These are phyloP conservation scores for Calonectria pseudoturangicola DNA, from an alignment of 2,329 filamentous ascomycete species.

Conservation along the genomic window DNA sequence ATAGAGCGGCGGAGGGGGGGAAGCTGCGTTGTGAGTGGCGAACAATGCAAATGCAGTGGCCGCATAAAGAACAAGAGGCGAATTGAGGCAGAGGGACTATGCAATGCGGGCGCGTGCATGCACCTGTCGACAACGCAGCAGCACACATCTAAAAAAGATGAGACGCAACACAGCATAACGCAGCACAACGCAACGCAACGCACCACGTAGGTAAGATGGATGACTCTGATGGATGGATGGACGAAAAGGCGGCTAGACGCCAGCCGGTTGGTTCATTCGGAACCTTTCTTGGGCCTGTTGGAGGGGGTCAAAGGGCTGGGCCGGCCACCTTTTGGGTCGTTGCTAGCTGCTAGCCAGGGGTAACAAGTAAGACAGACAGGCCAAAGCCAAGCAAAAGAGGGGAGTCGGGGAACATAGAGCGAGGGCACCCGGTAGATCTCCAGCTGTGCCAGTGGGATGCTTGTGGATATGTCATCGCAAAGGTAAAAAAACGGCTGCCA, in stretches of 20 bases:
- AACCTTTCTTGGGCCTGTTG: conserved; percentile 8
- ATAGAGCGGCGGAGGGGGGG: not conserved
- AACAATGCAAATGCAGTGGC: conserved; percentile 17
- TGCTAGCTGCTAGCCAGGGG: conserved; percentile 28
- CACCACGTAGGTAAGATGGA: conserved; percentile 9
- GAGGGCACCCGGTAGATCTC: conserved; percentile 27
- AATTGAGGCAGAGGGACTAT: conserved; percentile 3
- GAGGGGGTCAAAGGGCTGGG: conserved; percentile 22
- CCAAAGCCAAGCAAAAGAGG: conserved; percentile 23
- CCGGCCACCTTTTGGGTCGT: conserved; percentile 12
- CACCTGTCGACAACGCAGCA: conserved; percentile 32
- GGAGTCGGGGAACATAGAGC: conserved; percentile 22
- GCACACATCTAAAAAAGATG: conserved; percentile 1
- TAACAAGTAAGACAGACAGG: conserved; percentile 21
- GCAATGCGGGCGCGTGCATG: conserved; percentile 22
- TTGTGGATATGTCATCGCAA: conserved; percentile 21
- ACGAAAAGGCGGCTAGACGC: conserved; percentile 3
- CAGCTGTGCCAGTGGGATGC: conserved; percentile 7
- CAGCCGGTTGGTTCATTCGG: conserved; percentile 14
- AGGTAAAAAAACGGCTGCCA: conserved; percentile 32
- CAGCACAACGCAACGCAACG: conserved; percentile 1
- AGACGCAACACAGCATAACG: conserved; percentile 6
- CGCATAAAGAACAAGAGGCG: conserved; percentile 19
- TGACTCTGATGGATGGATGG: conserved; percentile 15
- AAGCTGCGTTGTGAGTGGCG: conserved; percentile 1